These are phyloP conservation scores for Trichoderma oligosporum DNA, from an alignment of 2,329 filamentous ascomycete genomes.

Conservation along the genomic window DNA sequence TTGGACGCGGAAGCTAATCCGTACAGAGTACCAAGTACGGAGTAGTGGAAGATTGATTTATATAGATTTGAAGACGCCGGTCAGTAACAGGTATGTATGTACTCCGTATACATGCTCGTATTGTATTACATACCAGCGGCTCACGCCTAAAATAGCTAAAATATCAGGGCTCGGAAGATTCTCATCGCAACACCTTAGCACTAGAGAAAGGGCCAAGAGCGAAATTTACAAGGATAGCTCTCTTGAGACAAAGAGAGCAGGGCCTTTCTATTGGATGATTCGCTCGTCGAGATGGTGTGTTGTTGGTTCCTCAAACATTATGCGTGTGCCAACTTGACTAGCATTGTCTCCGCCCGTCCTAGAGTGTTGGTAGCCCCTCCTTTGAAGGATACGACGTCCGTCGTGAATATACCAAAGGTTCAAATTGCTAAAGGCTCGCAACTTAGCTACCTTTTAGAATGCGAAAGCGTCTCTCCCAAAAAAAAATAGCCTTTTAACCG, in stretches of 20 bases:
- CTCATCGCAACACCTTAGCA: too few relatives aligned
- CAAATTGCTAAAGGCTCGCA: neutral
- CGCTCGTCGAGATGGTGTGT: slow-evolving; percentile 15
- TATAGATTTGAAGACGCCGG: neutral
- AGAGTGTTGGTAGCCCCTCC: slow-evolving; percentile 7
- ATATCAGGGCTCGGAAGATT: too few relatives aligned
- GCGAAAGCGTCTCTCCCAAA: neutral
- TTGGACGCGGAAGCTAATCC: neutral
- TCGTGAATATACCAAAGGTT: slow-evolving; percentile 7
- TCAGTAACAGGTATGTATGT: neutral
- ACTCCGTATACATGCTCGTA: neutral
- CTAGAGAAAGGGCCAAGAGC: neutral
- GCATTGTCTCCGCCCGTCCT: neutral
- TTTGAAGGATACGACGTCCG: neutral
- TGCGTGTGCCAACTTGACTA: neutral
- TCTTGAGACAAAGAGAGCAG: too few relatives aligned
- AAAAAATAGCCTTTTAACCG: slow-evolving; percentile 11
- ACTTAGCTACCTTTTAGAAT: neutral
- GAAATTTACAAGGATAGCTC: neutral
- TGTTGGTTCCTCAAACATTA: slow-evolving; percentile 15
- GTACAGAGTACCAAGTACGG: neutral
- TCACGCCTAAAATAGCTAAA: neutral
- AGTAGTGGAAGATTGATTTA: neutral
- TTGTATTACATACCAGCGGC: neutral
- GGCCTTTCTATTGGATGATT: neutral